These are phyloP conservation scores for Citrus inodora DNA, from an alignment of 345 rosid genomes.

Conservation along the genomic window DNA sequence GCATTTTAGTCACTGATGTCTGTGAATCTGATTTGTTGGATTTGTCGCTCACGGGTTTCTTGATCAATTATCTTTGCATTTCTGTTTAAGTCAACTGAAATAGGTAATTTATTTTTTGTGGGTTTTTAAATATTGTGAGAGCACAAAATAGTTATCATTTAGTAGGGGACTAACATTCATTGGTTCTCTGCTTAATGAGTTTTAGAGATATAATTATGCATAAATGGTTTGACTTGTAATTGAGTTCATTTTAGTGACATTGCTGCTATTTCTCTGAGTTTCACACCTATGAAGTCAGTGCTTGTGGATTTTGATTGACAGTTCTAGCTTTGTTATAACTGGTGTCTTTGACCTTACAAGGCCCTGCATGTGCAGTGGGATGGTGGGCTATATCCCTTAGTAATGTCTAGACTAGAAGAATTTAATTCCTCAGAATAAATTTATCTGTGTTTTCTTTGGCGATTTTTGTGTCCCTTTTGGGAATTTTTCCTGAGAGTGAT, in stretches of 20 bases:
- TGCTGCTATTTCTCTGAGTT: neutral
- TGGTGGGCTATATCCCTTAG: neutral
- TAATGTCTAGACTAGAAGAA: neutral
- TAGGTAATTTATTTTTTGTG: neutral
- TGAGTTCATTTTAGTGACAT: neutral
- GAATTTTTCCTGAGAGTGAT: neutral
- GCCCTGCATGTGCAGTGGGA: neutral
- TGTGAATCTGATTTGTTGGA: neutral
- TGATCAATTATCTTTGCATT: neutral
- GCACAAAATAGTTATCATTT: neutral
- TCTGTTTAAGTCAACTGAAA: neutral
- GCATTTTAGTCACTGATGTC: neutral
- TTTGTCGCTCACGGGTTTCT: neutral
- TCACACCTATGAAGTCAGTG: neutral
- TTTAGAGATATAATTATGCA: neutral
- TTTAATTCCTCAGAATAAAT: neutral
- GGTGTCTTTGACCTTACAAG: neutral
- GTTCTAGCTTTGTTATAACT: neutral
- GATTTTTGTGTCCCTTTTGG: neutral
- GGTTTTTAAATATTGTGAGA: neutral
- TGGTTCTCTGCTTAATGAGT: neutral
- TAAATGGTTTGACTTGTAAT: neutral
- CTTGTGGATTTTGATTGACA: neutral
- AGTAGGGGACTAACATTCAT: neutral
- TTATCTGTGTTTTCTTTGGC: neutral